A percentile compares a stretch with the other conserved stretches of the same genome.
phyloP scores from a whole-genome alignment of 306 rosid species.

The Inga laurina region DNA sequence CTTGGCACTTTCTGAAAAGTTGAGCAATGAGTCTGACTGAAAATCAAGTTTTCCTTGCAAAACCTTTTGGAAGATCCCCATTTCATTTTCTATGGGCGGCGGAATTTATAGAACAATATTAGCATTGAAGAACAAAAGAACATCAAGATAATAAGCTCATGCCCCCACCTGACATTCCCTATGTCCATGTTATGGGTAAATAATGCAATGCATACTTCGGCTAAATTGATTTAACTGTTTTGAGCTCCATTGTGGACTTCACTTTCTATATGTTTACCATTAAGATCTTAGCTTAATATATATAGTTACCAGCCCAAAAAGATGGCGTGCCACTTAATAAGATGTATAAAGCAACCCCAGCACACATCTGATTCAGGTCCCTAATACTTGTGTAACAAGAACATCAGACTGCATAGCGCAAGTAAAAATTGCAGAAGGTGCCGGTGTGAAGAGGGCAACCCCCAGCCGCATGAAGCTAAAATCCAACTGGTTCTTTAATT shows the following conservation, averaged over 20 bases:
- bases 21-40: constrained; percentile 60
- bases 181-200: background rate
- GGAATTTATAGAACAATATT: constrained; percentile 26
- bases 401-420: constrained; percentile 45
- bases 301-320: constrained; percentile 60
- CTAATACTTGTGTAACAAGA: constrained; percentile 65
- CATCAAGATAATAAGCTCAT: constrained; percentile 22
- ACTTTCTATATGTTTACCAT: background rate
- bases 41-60: constrained; percentile 50
- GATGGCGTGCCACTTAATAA: constrained; percentile 63
- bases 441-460: constrained; percentile 35
- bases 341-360: constrained; percentile 59
- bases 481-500: constrained; percentile 48
- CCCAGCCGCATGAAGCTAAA: constrained; percentile 3
- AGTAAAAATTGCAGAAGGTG: constrained; percentile 31
- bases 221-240: background rate
- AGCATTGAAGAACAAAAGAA: constrained; percentile 11
- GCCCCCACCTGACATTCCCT: constrained; percentile 1
- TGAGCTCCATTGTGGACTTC: background rate
- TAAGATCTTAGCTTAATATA: background rate
- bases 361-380: constrained; percentile 68
- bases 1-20: constrained; percentile 60
- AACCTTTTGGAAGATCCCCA: constrained; percentile 54
- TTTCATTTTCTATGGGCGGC: constrained; percentile 49
- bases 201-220: background rate